Base-by-base conservation (phyloP, 139 green algal species). In the Spirogloea muscicola region DNA sequence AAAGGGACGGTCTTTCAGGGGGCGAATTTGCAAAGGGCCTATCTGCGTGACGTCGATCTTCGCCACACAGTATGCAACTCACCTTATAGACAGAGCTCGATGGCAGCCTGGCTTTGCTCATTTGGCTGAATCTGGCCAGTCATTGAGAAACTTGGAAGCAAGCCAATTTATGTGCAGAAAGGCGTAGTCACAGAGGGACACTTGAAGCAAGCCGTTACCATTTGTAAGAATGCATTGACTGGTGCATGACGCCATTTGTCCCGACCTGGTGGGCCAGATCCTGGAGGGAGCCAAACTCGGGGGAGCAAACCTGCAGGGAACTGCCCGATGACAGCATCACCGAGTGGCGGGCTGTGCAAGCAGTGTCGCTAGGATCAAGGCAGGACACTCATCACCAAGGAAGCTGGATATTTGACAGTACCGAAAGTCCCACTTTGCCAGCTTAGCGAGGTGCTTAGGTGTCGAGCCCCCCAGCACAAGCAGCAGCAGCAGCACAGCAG, bases 31-130 rank as follows among this genome's bases (percentile, higher is more conserved):
- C 49, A 68, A 9, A 49, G 68, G 16, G 68, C 68, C 16, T 76
- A 76, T 38, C 49, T 76, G 21, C 48, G 68, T 52, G 68, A 70
- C 9, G 68, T 76, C 9, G 68, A 76, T 37, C 58, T 76, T 27
- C 58, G 68, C 25, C 29, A 76, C 13, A 76, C 68, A 49, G 68
- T 76, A 38, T 68, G 68, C 21, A 34, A 16, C 27, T 2, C 48
- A 58, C 27, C 3, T n/a, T 2, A 59, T 37, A 3, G 18, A 1
- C 27, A 4, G n/a, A n/a, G n/a, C n/a, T n/a, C n/a, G n/a, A n/a
- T n/a, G n/a, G n/a, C n/a, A n/a, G n/a, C n/a, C n/a, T n/a, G n/a
- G n/a, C n/a, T n/a, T n/a, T n/a, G n/a, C n/a, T n/a, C n/a, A n/a
- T n/a, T n/a, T n/a, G n/a, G n/a, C n/a, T n/a, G n/a, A n/a, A n/a